These are phyloP conservation scores for Kurtzmaniella quercitrusa DNA, from an alignment of 1,139 yeast genomes.

Conservation along the genomic window DNA sequence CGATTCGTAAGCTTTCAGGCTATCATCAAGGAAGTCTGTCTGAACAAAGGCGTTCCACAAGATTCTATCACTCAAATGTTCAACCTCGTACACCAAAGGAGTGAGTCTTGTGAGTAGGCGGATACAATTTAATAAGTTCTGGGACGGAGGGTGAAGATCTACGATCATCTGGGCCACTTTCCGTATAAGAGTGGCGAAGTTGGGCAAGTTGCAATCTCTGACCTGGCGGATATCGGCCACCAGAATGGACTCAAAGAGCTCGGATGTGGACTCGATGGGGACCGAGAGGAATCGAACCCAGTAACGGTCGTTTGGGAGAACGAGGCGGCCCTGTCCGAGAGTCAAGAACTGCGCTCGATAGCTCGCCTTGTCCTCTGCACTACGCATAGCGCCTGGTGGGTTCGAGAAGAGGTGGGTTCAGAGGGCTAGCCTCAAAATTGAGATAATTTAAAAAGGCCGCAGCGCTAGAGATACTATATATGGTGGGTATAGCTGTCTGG, in stretches of 20 bases:
- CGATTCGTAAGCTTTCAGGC: background rate
- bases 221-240: slow-evolving; percentile 56
- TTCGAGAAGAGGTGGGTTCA: background rate
- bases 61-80: slow-evolving; percentile 15
- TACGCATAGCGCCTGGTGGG: slow-evolving; percentile 47
- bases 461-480: background rate
- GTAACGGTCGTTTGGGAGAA: slow-evolving; percentile 42
- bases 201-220: slow-evolving; percentile 53
- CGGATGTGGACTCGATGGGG: slow-evolving; percentile 33
- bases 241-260: slow-evolving; percentile 54
- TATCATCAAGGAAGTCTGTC: slow-evolving; percentile 26
- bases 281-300: slow-evolving; percentile 45
- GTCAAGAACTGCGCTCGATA: slow-evolving; percentile 60
- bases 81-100: slow-evolving; percentile 63
- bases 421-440: background rate
- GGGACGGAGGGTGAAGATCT: slow-evolving; percentile 14
- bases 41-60: slow-evolving; percentile 19
- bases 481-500: too few relatives aligned
- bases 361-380: slow-evolving; percentile 61
- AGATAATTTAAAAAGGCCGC: background rate
- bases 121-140: slow-evolving; percentile 49
- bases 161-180: slow-evolving; percentile 31
- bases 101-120: slow-evolving; percentile 61
- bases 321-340: slow-evolving; percentile 53
- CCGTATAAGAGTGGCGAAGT: slow-evolving; percentile 51